Conservation (phyloP, 805 yeast species). For the Priceomyces carsonii region DNA sequence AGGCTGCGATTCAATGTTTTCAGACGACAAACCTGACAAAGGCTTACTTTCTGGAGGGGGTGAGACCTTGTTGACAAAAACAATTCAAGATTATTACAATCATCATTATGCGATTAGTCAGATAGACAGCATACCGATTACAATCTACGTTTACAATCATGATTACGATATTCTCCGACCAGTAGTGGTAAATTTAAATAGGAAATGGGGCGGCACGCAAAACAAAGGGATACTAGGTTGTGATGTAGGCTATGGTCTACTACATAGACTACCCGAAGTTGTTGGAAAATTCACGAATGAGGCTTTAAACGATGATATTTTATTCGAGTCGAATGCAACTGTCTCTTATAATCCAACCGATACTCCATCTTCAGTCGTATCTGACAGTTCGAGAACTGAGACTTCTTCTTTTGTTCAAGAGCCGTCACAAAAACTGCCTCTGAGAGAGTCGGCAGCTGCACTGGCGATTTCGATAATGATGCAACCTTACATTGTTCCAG, state of each 20-base stretch:
- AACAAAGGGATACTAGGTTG: slow-evolving; percentile 86
- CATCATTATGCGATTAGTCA: slow-evolving; percentile 41
- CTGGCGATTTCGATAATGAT: not conserved
- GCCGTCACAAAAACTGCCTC: too few species aligned
- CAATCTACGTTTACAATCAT: slow-evolving; percentile 74
- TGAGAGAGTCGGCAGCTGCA: too few species aligned
- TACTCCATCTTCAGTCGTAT: too few species aligned
- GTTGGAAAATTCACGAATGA: slow-evolving; percentile 48
- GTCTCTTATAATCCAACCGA: too few species aligned
- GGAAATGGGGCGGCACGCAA: slow-evolving; percentile 62
- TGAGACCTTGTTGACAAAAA: slow-evolving; percentile 71
- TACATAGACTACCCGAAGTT: slow-evolving; percentile 82
- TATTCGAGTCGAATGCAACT: slow-evolving; percentile 29
- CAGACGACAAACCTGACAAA: slow-evolving; percentile 55
- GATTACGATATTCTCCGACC: slow-evolving; percentile 86
- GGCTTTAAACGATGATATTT: slow-evolving; percentile 31
- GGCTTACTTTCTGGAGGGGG: slow-evolving; percentile 88
- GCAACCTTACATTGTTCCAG: slow-evolving; percentile 3
- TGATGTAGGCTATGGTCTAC: slow-evolving; percentile 89
- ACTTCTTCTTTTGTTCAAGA: too few species aligned
- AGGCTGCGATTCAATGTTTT: slow-evolving; percentile 56
- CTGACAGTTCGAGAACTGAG: too few species aligned
- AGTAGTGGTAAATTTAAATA: slow-evolving; percentile 66
- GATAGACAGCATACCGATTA: slow-evolving; percentile 39
- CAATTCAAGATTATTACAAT: slow-evolving; percentile 56